Evolutionary conservation across 768 basidiomycete species (phyloP).

Genomic region (Candolleomyces efflorescens): DNA sequence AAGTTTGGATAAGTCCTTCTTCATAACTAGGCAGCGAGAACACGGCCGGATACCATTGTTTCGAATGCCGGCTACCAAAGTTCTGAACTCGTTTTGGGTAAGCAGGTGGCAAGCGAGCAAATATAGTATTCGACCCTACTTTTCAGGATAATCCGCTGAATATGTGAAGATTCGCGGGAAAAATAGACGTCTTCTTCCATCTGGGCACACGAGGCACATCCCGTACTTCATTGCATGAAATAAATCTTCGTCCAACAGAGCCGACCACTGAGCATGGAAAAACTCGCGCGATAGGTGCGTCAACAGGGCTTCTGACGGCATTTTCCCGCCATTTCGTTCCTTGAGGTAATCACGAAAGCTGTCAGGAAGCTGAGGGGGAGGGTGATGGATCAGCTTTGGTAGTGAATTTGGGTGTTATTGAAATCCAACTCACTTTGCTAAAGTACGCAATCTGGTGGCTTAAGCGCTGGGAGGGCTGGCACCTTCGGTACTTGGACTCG

Average conservation of each 20-base stretch:
- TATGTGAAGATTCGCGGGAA: constrained; percentile 33
- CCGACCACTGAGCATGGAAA: constrained; percentile 27
- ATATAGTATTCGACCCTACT: too few species aligned
- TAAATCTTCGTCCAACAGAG: constrained; percentile 29
- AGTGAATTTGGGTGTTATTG: background rate
- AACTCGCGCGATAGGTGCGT: constrained; percentile 29
- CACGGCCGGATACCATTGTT: constrained; percentile 10
- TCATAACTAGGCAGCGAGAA: constrained; percentile 7
- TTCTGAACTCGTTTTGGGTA: background rate
- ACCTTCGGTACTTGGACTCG: constrained; percentile 15
- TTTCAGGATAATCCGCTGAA: constrained; percentile 37
- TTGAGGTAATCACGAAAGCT: constrained; percentile 14
- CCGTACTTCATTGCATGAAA: constrained; percentile 28
- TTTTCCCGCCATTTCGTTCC: constrained; percentile 15
- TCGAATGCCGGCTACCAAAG: constrained; percentile 8
- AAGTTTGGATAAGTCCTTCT: constrained; percentile 9
- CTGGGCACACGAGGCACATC: constrained; percentile 25
- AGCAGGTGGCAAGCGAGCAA: too few species aligned
- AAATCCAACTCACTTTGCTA: background rate
- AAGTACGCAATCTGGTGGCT: constrained; percentile 15
- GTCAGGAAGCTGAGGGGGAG: constrained; percentile 16
- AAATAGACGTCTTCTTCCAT: constrained; percentile 24
- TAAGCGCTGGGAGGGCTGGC: constrained; percentile 6
- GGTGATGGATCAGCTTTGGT: too few species aligned
- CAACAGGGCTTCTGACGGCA: constrained; percentile 15